phyloP scores from a whole-genome alignment of 106 monocot species.

The Phalaenopsis aphrodite region DNA sequence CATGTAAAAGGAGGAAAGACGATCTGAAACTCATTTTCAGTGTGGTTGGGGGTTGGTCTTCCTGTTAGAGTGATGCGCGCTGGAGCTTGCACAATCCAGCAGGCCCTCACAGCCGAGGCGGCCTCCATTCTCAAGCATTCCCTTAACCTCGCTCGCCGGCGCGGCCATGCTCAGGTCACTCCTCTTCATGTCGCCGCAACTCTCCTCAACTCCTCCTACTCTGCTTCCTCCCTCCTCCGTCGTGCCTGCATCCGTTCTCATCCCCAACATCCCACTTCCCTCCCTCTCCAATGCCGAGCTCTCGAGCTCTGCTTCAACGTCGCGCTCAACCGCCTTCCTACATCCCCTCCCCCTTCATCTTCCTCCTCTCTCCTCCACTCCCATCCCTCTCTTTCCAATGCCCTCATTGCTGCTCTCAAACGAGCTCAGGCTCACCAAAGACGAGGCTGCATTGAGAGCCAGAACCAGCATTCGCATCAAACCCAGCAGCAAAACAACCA shows the following conservation, averaged over 20 bases:
- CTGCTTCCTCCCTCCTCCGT: conserved; percentile 44
- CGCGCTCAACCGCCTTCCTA: conserved; percentile 87
- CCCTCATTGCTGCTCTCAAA: conserved; percentile 91
- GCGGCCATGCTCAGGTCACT: conserved; percentile 92
- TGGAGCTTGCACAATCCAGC: conserved; percentile 66
- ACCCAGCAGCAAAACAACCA: conserved; percentile 43
- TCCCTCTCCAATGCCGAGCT: conserved; percentile 76
- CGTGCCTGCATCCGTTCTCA: conserved; percentile 75
- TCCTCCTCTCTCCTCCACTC: conserved; percentile 26
- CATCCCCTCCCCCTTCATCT: conserved; percentile 45
- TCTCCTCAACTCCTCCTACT: conserved; percentile 48
- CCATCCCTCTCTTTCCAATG: conserved; percentile 78
- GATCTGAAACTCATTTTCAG: not conserved
- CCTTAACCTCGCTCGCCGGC: conserved; percentile 52
- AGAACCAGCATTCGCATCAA: conserved; percentile 17
- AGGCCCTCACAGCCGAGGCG: conserved; percentile 89
- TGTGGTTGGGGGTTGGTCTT: conserved; percentile 11
- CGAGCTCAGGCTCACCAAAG: conserved; percentile 92
- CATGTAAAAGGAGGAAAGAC: not conserved
- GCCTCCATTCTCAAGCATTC: conserved; percentile 77
- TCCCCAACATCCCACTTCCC: conserved; percentile 47
- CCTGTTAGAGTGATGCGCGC: conserved; percentile 50
- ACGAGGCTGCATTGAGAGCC: conserved; percentile 75
- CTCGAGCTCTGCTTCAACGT: conserved; percentile 99
- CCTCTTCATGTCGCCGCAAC: conserved; percentile 88